These are phyloP conservation scores for Globisporangium acanthophoron DNA, from an alignment of 352 stramenopile genomes.

Conservation along the genomic window DNA sequence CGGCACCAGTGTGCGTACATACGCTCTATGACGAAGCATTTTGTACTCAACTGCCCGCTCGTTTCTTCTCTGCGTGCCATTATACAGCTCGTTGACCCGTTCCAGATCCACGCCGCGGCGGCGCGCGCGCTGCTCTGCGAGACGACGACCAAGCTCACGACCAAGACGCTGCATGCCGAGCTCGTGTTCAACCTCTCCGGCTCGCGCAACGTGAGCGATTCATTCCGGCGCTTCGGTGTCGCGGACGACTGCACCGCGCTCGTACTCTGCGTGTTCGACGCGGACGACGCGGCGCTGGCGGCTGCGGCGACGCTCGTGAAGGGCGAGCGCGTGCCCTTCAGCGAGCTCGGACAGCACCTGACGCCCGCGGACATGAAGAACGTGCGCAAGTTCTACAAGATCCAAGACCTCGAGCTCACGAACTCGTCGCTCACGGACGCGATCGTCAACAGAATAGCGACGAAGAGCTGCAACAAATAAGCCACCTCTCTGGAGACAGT, in stretches of 20 bases:
- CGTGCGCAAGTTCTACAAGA: conserved; percentile 84
- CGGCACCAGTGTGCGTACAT: not conserved
- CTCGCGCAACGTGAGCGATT: conserved; percentile 79
- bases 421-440: conserved; percentile 61
- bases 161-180: conserved; percentile 75
- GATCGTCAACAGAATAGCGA: conserved; percentile 79
- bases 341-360: conserved; percentile 46
- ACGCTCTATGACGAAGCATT: too few relatives aligned
- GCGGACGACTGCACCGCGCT: conserved; percentile 46
- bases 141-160: conserved; percentile 46
- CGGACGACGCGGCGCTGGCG: conserved; percentile 36
- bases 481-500: not conserved
- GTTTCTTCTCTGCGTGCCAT: too few relatives aligned
- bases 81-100: conserved; percentile 57
- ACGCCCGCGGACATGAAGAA: conserved; percentile 38
- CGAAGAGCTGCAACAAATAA: conserved; percentile 84
- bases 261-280: conserved; percentile 74
- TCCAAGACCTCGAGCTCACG: conserved; percentile 69
- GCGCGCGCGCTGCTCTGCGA: conserved; percentile 67
- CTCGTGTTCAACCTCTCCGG: conserved; percentile 85
- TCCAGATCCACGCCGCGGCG: conserved; percentile 72
- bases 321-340: conserved; percentile 35
- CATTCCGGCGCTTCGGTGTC: conserved; percentile 76
- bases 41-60: not conserved
- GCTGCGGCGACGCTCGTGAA: conserved; percentile 38